Base-by-base conservation (phyloP, 768 basidiomycete genomes). In the Suillus lakei region DNA sequence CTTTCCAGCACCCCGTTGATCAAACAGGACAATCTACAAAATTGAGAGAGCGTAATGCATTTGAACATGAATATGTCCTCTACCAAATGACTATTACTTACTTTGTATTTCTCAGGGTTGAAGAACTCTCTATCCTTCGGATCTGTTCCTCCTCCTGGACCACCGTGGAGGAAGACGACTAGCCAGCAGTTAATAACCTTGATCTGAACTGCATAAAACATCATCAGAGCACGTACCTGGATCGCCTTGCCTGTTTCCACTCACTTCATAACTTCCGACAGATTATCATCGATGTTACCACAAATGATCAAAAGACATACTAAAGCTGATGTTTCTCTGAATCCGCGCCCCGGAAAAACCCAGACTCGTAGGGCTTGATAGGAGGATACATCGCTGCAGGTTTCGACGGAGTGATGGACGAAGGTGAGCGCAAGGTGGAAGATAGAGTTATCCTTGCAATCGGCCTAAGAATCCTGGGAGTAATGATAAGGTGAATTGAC, bases 1-100 rank as follows among this genome's bases (percentile, higher is more conserved):
- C 71, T 93, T 91, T 23, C 96, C 96, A 18, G 91, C 76, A 18
- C 96, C 96, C 66, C 96, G 84, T 77, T 98, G 96, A 77, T 98
- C 96, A 69, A 95, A 88, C 28, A 97, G 84, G 66, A 97, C 78
- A 71, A 96, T 93, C 91, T 93, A 63, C 26, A 28, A 36, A 10
- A 26, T 28, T 1, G 36, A 41, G 18, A 66, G 1, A 53, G 10
- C n/a, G 61, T 32, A 44, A 46, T 36, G 16, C 61, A 44, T 51
- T 10, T 30, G 48, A 30, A 64, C 39, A 67, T 4, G 18, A 66
- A 60, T 46, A 48, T 23, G 28, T 6, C 5, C 46, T 38, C 32
- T 41, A 50, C 21, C 36, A 36, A 15, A 54, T 32, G 26, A 51
- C 23, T 53, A 13, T 44, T 34, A 68, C 69, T 48, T 53, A 88